Percentiles rank a stretch among this genome's conserved stretches.
Conservation (phyloP, 805 yeast genomes). For the Saccharomycopsis microspora region DNA sequence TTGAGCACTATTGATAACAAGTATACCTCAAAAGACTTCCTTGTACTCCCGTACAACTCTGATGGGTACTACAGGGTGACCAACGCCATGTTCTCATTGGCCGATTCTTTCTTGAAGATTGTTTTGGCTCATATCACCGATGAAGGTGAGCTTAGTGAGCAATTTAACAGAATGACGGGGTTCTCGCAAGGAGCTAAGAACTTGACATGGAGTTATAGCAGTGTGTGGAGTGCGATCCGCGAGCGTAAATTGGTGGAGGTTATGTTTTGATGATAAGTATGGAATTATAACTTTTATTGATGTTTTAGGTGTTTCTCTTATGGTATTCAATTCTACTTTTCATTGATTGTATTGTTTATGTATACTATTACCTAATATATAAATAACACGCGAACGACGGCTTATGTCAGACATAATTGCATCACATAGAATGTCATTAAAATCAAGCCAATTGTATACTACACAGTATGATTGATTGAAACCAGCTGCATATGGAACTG, state of each 20-base stretch:
- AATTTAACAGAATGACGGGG: conserved; percentile 72
- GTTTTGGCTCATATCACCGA: conserved; percentile 47
- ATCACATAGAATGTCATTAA: too few species aligned
- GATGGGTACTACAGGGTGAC: conserved; percentile 36
- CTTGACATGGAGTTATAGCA: conserved; percentile 85
- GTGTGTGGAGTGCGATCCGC: conserved; percentile 58
- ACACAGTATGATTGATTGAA: too few species aligned
- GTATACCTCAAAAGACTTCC: conserved; percentile 1
- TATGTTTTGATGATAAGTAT: background rate
- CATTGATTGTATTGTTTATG: background rate
- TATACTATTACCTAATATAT: too few species aligned
- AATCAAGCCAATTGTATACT: too few species aligned
- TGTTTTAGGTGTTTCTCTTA: background rate
- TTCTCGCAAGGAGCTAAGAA: conserved; percentile 80
- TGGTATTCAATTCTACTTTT: background rate
- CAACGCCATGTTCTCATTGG: conserved; percentile 36
- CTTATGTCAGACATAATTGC: too few species aligned
- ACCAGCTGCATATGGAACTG: too few species aligned
- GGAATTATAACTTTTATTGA: background rate
- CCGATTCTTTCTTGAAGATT: conserved; percentile 56
- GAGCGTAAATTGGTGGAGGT: conserved; percentile 27
- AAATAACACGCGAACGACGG: too few species aligned
- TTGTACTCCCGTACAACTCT: conserved; percentile 13
- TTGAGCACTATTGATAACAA: conserved; percentile 7
- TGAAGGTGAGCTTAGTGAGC: conserved; percentile 78